A percentile compares a stretch with the other conserved stretches of the same genome.
These are phyloP conservation scores for Mycena haematopus DNA, from an alignment of 768 basidiomycete species.

Conservation along the genomic window DNA sequence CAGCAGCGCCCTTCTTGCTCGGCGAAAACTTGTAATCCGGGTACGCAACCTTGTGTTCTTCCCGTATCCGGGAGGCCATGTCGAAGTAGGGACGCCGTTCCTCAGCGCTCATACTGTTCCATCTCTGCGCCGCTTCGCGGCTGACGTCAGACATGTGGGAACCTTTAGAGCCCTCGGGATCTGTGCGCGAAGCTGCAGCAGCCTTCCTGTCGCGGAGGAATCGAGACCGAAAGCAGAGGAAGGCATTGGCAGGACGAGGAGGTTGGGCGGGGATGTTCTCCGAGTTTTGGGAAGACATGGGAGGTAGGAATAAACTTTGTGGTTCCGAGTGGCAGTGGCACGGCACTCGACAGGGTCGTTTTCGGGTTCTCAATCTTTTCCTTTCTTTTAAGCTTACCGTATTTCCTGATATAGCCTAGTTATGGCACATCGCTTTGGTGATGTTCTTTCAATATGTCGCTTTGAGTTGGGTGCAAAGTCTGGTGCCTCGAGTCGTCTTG, in stretches of 20 bases:
- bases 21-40: slow-evolving; percentile 22
- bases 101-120: slow-evolving; percentile 18
- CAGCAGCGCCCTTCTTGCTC: not conserved
- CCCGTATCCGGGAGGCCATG: not conserved
- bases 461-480: slow-evolving; percentile 15
- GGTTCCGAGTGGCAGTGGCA: not conserved
- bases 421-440: slow-evolving; percentile 19
- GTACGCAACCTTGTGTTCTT: slow-evolving; percentile 4
- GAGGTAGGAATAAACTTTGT: not conserved
- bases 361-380: not conserved
- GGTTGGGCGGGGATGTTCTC: not conserved
- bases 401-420: not conserved
- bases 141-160: slow-evolving; percentile 4
- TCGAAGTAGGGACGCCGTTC: slow-evolving; percentile 11
- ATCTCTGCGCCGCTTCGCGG: not conserved
- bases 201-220: slow-evolving; percentile 8
- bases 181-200: not conserved
- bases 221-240: slow-evolving; percentile 20
- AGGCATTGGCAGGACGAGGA: slow-evolving; percentile 23
- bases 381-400: slow-evolving; percentile 6
- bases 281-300: slow-evolving; percentile 13
- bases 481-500: not conserved
- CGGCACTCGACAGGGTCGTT: not conserved
- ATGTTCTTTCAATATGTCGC: slow-evolving; percentile 16
- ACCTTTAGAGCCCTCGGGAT: not conserved